Percentiles rank a stretch among this genome's conserved stretches.
phyloP scores from a whole-genome alignment of 495 filamentous ascomycete species.

The Tuber brumale region DNA sequence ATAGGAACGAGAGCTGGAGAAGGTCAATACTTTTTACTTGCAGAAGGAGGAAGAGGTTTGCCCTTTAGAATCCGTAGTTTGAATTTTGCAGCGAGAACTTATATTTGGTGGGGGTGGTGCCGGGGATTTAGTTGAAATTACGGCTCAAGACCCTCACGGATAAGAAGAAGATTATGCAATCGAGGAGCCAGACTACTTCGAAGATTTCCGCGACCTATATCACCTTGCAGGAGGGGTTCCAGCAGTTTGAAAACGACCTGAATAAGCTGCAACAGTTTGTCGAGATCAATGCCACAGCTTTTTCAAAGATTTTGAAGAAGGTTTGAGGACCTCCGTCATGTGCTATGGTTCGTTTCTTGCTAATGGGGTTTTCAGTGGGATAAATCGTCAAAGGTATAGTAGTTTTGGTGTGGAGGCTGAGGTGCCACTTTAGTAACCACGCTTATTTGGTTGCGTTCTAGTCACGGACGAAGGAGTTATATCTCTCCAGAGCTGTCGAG shows the following conservation, averaged over 20 bases:
- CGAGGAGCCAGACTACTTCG: conserved; percentile 60
- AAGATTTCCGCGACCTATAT: conserved; percentile 86
- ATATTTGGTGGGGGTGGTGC: background rate
- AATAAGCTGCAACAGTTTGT: conserved; percentile 98
- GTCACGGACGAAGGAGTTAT: conserved; percentile 95
- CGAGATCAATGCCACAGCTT: conserved; percentile 92
- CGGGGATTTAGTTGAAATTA: conserved; percentile 65
- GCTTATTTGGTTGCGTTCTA: conserved; percentile 42
- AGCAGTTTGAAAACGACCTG: conserved; percentile 89
- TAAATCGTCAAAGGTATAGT: conserved; percentile 84
- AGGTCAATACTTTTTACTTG: conserved; percentile 95
- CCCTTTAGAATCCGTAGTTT: conserved; percentile 15
- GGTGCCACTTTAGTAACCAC: background rate
- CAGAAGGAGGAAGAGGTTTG: conserved; percentile 96
- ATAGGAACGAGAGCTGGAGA: conserved; percentile 93
- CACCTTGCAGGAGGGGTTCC: conserved; percentile 89
- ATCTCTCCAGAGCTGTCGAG: conserved; percentile 90
- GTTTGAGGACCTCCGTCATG: conserved; percentile 40
- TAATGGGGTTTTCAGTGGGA: conserved; percentile 59
- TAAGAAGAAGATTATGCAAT: conserved; percentile 83
- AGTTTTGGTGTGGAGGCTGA: background rate
- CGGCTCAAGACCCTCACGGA: conserved; percentile 85
- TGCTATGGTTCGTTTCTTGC: conserved; percentile 6
- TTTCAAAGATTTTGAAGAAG: conserved; percentile 98
- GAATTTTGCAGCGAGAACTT: background rate